Evolutionary conservation across 2,329 filamentous ascomycete species (phyloP), one percentile per base, ranked within the genome.

Genomic region (Colletotrichum karsti): DNA sequence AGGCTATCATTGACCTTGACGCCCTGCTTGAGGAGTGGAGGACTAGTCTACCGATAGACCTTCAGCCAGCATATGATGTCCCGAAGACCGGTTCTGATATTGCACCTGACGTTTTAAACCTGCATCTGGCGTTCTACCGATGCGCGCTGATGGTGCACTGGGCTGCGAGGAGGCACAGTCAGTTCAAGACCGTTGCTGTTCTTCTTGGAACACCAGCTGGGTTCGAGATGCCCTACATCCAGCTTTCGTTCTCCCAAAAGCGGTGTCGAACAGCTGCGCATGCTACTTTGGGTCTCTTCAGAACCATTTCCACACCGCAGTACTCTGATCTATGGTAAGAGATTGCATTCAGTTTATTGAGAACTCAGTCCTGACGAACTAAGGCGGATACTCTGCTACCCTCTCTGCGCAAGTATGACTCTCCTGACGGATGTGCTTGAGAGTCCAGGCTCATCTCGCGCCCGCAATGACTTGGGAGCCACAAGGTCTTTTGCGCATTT

Each of bases 351-450:
- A n/a, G 8, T 15, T n/a, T 39, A 10, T 18, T 7, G 22, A 33
- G 12, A 35, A 37, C 15, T 39, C 4, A 7, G 6, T 7, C 12
- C 48, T 61, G 3, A 68, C 12, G 28, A 15, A 12, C 2, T 4
- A 37, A 70, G 68, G 68, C 65, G 68, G 18, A 54, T 58, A 2
- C 26, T 70, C 28, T 69, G 59, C 30, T 69, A 70, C 15, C 68
- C 68, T 1, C 37, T 70, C 3, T 70, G 60, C 50, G 68, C 68
- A 10, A 42, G 50, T 7, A 51, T 69, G 35, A 58, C 66, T 6
- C 60, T 70, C 7, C 13, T 70, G 15, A 50, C 65, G 18, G 56
- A 65, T n/a, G 65, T 70, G 13, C 51, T 70, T 7, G 68, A 70
- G 51, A 67, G 58, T n/a, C 65, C 60, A 18, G 56, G 37, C 4